These are phyloP conservation scores for Phaeosphaeriaceae sp. DNA, from an alignment of 2,329 filamentous ascomycete genomes.

Conservation along the genomic window DNA sequence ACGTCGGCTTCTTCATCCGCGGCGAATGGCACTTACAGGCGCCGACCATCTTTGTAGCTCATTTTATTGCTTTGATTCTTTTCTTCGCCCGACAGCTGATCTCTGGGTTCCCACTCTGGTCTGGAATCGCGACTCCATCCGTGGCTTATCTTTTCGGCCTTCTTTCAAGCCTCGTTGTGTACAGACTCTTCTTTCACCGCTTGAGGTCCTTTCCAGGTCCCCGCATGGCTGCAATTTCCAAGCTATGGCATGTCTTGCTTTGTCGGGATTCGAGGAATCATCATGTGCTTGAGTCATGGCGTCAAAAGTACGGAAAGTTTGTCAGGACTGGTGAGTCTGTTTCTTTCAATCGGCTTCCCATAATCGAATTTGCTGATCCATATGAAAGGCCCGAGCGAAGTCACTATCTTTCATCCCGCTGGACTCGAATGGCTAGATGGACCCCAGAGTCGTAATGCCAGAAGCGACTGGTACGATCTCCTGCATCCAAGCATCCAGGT, in stretches of 20 bases:
- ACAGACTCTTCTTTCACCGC: conserved; percentile 7
- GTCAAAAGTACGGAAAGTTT: conserved; percentile 8
- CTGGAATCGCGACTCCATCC: too few relatives aligned
- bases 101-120: too few relatives aligned
- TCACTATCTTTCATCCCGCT: conserved; percentile 17
- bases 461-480: conserved; percentile 2
- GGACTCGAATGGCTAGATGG: conserved; percentile 13
- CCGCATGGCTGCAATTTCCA: conserved; percentile 4
- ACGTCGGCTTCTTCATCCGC: too few relatives aligned
- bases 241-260: conserved; percentile 12
- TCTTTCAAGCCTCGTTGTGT: not conserved
- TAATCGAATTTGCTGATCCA: too few relatives aligned
- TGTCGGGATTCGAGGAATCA: conserved; percentile 8
- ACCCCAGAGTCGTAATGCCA: conserved; percentile 9
- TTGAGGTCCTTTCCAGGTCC: conserved; percentile 11
- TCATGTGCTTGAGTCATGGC: conserved; percentile 5
- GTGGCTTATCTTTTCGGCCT: not conserved
- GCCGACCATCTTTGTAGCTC: too few relatives aligned
- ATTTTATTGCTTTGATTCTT: too few relatives aligned
- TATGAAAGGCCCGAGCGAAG: conserved; percentile 20
- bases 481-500: too few relatives aligned
- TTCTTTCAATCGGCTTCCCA: too few relatives aligned
- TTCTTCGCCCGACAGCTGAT: too few relatives aligned
- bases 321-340: conserved; percentile 12
- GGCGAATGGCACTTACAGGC: too few relatives aligned